phyloP scores from a whole-genome alignment of 805 yeast species.

The Suhomyces prunicola region DNA sequence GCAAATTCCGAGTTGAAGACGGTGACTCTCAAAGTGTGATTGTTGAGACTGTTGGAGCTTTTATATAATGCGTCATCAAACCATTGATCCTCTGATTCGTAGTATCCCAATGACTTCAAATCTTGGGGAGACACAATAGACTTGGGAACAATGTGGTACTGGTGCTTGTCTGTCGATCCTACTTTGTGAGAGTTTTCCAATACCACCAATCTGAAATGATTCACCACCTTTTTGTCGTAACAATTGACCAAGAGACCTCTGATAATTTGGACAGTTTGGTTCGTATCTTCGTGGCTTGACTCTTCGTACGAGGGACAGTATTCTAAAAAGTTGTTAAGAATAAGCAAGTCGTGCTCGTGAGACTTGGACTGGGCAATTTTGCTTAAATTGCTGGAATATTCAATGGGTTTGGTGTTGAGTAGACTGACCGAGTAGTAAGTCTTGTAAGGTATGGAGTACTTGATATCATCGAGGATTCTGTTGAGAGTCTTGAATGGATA shows the following conservation, averaged over 20 bases:
- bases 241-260: slow-evolving; percentile 31
- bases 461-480: slow-evolving; percentile 62
- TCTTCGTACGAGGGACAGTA: slow-evolving; percentile 32
- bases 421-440: slow-evolving; percentile 15
- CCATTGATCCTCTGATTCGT: slow-evolving; percentile 5
- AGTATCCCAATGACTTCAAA: slow-evolving; percentile 15
- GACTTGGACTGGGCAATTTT: slow-evolving; percentile 10
- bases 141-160: slow-evolving; percentile 31
- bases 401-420: slow-evolving; percentile 31
- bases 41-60: slow-evolving; percentile 20
- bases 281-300: slow-evolving; percentile 12
- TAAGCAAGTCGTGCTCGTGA: slow-evolving; percentile 20
- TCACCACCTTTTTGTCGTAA: slow-evolving; percentile 9
- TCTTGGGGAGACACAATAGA: slow-evolving; percentile 28
- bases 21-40: slow-evolving; percentile 47
- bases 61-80: slow-evolving; percentile 36
- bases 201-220: slow-evolving; percentile 31
- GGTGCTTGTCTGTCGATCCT: slow-evolving; percentile 26
- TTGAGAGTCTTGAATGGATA: slow-evolving; percentile 61
- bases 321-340: slow-evolving; percentile 34
- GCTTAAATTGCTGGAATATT: slow-evolving; percentile 28
- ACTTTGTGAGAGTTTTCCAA: slow-evolving; percentile 23
- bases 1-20: slow-evolving; percentile 51
- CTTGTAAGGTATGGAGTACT: slow-evolving; percentile 16
- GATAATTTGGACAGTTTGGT: slow-evolving; percentile 20